phyloP scores from a whole-genome alignment of 2,329 filamentous ascomycete genomes.

The Neodidymelliopsis sp. region DNA sequence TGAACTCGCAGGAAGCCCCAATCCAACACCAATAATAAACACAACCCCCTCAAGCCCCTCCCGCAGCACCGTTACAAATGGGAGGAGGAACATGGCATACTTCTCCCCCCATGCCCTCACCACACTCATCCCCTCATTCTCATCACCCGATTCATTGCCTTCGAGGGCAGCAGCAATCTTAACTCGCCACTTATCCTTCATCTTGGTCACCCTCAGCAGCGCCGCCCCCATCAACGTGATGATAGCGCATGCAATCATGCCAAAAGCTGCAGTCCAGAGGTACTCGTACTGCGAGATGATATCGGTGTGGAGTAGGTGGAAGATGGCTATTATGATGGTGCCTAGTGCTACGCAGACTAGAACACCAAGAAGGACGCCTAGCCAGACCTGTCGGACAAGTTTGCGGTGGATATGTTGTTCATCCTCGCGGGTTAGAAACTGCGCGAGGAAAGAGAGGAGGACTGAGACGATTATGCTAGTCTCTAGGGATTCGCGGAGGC shows the following conservation, averaged over 20 bases:
- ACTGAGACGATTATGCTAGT: conserved; percentile 84
- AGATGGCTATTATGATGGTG: conserved; percentile 70
- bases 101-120: conserved; percentile 73
- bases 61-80: conserved; percentile 81
- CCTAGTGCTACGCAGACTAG: conserved; percentile 70
- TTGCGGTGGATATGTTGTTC: conserved; percentile 70
- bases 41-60: conserved; percentile 86
- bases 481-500: conserved; percentile 84
- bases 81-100: conserved; percentile 83
- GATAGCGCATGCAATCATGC: conserved; percentile 76
- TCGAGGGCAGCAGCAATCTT: conserved; percentile 77
- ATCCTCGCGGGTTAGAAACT: conserved; percentile 71
- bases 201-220: conserved; percentile 78
- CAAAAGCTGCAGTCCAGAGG: conserved; percentile 81
- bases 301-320: conserved; percentile 72
- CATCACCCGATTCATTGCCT: conserved; percentile 53
- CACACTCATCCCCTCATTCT: conserved; percentile 44
- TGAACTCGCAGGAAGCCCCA: conserved; percentile 73
- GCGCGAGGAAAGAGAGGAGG: conserved; percentile 80
- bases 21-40: conserved; percentile 83
- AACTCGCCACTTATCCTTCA: conserved; percentile 84
- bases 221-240: conserved; percentile 81
- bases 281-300: conserved; percentile 73
- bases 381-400: conserved; percentile 56
- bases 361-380: conserved; percentile 58